phyloP scores from a whole-genome alignment of 176 grass and related monocot genomes.

The Juncus inflexus region DNA sequence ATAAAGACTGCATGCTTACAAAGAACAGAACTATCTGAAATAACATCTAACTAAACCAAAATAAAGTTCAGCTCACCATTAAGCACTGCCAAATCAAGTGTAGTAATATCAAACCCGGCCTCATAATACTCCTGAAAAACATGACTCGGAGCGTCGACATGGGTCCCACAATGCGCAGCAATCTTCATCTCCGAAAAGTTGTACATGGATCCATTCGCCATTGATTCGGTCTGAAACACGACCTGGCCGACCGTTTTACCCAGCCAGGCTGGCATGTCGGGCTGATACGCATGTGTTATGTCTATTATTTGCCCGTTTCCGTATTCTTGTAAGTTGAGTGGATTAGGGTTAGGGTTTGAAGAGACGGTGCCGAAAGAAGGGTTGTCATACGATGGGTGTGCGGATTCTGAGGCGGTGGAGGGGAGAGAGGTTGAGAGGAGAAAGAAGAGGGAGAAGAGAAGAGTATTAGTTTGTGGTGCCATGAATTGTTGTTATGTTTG shows the following conservation, averaged over 20 bases:
- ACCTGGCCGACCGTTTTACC: slow-evolving; percentile 16
- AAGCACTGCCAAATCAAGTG: slow-evolving; percentile 37
- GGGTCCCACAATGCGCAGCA: slow-evolving; percentile 31
- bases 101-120: slow-evolving; percentile 41
- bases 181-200: slow-evolving; percentile 40
- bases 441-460: not conserved
- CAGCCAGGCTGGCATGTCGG: slow-evolving; percentile 30
- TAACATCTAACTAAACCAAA: not conserved
- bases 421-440: slow-evolving; percentile 5
- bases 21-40: not conserved
- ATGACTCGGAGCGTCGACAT: slow-evolving; percentile 39
- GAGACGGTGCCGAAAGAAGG: slow-evolving; percentile 26
- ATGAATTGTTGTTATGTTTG: not conserved
- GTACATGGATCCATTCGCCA: slow-evolving; percentile 40
- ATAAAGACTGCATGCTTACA: too few species aligned
- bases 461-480: not conserved
- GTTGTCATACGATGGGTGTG: not conserved
- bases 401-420: slow-evolving; percentile 8
- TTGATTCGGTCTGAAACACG: slow-evolving; percentile 23
- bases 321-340: slow-evolving; percentile 19
- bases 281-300: slow-evolving; percentile 31
- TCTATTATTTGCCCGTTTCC: slow-evolving; percentile 30
- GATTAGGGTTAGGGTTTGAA: slow-evolving; percentile 5
- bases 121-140: slow-evolving; percentile 37
- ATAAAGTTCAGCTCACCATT: slow-evolving; percentile 24